Evolutionary conservation across 371 early-diverging fungal genomes (phyloP).

Genomic region (Zancudomyces culisetae): DNA sequence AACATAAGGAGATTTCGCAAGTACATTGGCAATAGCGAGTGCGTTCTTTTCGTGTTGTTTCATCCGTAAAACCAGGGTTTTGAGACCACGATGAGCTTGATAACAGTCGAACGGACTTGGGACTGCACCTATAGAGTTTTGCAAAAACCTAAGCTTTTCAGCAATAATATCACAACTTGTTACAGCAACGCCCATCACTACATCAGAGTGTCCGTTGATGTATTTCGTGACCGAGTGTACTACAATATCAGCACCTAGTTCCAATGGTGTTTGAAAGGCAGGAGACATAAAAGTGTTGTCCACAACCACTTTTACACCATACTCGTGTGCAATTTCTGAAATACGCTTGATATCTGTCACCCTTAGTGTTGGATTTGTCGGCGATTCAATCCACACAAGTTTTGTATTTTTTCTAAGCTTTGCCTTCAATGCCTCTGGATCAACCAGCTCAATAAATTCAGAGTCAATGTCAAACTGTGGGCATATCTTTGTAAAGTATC

Average conservation of each 20-base stretch:
- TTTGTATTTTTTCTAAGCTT: slow-evolving; percentile 50
- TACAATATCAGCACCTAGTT: slow-evolving; percentile 88
- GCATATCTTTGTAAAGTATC: slow-evolving; percentile 91
- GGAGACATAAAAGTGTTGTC: slow-evolving; percentile 97
- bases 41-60: slow-evolving; percentile 74
- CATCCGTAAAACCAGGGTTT: slow-evolving; percentile 91
- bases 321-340: slow-evolving; percentile 56
- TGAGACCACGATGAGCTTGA: slow-evolving; percentile 84
- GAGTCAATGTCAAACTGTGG: slow-evolving; percentile 41
- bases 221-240: slow-evolving; percentile 97
- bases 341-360: slow-evolving; percentile 81
- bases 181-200: slow-evolving; percentile 87
- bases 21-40: slow-evolving; percentile 57
- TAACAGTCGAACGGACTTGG: slow-evolving; percentile 96
- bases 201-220: slow-evolving; percentile 96
- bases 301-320: slow-evolving; percentile 69
- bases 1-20: slow-evolving; percentile 30
- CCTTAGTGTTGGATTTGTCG: slow-evolving; percentile 91
- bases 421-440: slow-evolving; percentile 38
- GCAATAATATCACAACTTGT: slow-evolving; percentile 52
- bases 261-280: slow-evolving; percentile 85
- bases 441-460: slow-evolving; percentile 72
- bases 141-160: slow-evolving; percentile 67
- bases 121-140: slow-evolving; percentile 88
- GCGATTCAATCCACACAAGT: slow-evolving; percentile 87